These are phyloP conservation scores for Corylus heterophylla DNA, from an alignment of 306 rosid species.

Conservation along the genomic window DNA sequence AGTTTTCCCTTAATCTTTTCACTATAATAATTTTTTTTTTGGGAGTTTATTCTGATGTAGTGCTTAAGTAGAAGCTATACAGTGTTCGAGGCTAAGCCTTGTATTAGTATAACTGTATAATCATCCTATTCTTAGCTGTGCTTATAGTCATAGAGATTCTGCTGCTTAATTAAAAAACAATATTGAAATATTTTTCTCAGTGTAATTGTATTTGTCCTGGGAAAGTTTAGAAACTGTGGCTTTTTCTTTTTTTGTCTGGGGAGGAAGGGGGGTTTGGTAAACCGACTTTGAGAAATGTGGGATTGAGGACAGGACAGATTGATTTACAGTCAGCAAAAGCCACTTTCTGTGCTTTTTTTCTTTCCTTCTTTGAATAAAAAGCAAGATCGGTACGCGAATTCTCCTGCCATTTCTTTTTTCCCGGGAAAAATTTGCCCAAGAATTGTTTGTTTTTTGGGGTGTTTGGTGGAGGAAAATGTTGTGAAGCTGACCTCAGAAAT, in stretches of 20 bases:
- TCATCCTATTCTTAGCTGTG: too few species aligned
- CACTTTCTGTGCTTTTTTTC: conserved; percentile 31
- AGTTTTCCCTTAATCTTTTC: too few species aligned
- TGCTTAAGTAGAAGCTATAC: too few species aligned
- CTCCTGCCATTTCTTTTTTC: conserved; percentile 35
- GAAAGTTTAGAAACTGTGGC: background rate
- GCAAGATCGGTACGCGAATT: conserved; percentile 31
- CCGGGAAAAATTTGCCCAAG: background rate
- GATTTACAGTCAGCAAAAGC: conserved; percentile 44
- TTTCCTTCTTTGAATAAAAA: conserved; percentile 3
- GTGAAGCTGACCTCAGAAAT: conserved; percentile 35
- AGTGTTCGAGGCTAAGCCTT: too few species aligned
- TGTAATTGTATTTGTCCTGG: background rate
- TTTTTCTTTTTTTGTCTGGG: conserved; percentile 7
- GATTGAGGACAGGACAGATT: conserved; percentile 30
- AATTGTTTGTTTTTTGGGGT: conserved; percentile 28
- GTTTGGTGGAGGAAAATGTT: conserved; percentile 48
- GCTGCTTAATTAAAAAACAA: too few species aligned
- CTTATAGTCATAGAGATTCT: too few species aligned
- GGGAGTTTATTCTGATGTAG: too few species aligned
- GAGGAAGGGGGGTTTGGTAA: conserved; percentile 12
- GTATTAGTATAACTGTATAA: too few species aligned
- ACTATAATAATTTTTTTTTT: too few species aligned
- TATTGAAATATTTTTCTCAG: background rate
- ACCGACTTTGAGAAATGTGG: conserved; percentile 60